A percentile compares a stretch with the other conserved stretches of the same genome.
These are phyloP conservation scores for Neurospora terricola DNA, from an alignment of 495 filamentous ascomycete genomes.

Conservation along the genomic window DNA sequence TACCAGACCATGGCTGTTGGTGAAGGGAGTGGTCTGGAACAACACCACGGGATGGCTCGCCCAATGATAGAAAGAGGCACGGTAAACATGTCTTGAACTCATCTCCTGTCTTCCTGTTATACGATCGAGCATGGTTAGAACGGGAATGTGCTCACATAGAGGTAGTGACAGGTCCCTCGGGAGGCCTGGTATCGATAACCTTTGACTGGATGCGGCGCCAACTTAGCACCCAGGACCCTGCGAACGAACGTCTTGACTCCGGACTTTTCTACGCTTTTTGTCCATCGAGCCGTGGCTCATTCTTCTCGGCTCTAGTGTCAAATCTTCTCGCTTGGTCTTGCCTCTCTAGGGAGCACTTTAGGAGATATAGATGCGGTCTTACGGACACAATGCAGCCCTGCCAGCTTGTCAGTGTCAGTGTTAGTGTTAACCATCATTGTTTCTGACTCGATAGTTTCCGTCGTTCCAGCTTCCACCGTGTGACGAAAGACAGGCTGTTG, in stretches of 20 bases:
- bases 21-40: neutral
- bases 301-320: neutral
- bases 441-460: neutral
- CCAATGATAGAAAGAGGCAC: neutral
- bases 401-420: neutral
- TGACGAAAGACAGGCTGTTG: neutral
- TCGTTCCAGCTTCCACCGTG: neutral
- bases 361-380: neutral
- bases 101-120: neutral
- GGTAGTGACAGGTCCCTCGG: neutral
- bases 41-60: neutral
- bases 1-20: neutral
- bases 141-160: neutral
- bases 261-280: neutral
- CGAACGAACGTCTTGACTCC: neutral
- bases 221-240: neutral
- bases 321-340: neutral
- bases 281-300: neutral
- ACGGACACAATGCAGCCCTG: neutral
- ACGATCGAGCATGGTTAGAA: neutral
- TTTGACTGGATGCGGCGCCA: neutral
- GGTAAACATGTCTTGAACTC: neutral
- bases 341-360: neutral
- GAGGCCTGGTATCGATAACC: neutral
- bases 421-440: neutral